A percentile compares a stretch with the other conserved stretches of the same genome.
These are phyloP conservation scores for Hypoxylon sp. DNA, from an alignment of 2,329 filamentous ascomycete species.

Conservation along the genomic window DNA sequence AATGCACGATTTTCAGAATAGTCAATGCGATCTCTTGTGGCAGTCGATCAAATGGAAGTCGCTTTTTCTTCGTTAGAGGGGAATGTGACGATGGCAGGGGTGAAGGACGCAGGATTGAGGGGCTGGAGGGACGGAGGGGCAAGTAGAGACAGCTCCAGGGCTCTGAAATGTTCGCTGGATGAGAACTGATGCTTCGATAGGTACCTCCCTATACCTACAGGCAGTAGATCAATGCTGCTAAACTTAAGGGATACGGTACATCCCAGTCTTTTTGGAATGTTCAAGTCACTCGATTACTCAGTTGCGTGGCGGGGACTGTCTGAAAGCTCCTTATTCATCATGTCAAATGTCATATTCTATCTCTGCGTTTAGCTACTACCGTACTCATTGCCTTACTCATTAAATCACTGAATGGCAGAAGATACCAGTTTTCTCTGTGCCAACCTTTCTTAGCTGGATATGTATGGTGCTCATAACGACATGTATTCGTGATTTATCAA, in stretches of 20 bases:
- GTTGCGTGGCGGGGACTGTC: not conserved
- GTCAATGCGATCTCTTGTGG: constrained; percentile 34
- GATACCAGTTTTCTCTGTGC: not conserved
- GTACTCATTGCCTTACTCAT: not conserved
- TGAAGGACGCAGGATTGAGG: not conserved
- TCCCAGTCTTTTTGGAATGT: constrained; percentile 6
- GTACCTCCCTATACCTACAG: no score
- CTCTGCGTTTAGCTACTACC: not conserved
- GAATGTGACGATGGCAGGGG: constrained; percentile 29
- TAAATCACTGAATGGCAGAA: not conserved
- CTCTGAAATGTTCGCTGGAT: constrained; percentile 12
- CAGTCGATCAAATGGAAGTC: constrained; percentile 28
- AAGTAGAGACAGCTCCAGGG: constrained; percentile 15
- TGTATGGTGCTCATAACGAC: not conserved
- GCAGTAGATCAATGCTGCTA: no score
- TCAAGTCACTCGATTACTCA: constrained; percentile 14
- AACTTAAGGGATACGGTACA: constrained; percentile 14
- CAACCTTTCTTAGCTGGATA: not conserved
- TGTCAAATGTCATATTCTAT: not conserved
- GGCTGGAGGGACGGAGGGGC: constrained; percentile 30
- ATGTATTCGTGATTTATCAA: no score
- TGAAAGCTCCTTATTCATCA: not conserved
- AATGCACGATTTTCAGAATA: constrained; percentile 24
- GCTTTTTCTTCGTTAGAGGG: constrained; percentile 12
- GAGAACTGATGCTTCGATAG: no score